These are phyloP conservation scores for Trichosporon sp. DNA, from an alignment of 1,284 basidiomycete species.

Conservation along the genomic window DNA sequence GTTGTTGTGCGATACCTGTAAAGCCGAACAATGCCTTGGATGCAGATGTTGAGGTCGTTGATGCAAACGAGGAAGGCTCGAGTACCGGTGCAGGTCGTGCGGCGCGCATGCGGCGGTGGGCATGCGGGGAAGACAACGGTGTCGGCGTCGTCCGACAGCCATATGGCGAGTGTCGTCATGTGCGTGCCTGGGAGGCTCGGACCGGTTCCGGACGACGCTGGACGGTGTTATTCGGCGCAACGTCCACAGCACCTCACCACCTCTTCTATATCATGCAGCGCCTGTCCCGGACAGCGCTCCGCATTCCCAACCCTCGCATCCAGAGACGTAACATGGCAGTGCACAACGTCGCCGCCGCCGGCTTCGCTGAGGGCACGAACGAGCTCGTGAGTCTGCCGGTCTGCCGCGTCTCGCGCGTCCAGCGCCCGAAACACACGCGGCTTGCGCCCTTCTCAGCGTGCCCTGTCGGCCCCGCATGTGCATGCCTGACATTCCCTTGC, in stretches of 20 bases:
- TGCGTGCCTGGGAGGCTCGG: neutral
- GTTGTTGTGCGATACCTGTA: neutral
- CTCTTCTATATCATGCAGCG: neutral
- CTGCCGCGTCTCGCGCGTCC: no score
- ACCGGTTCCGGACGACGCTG: neutral
- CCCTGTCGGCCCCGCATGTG: no score
- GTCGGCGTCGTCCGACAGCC: neutral
- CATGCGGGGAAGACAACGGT: neutral
- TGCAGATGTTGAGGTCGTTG: neutral
- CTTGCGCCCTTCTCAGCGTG: neutral
- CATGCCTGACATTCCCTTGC: neutral
- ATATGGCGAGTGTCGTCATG: neutral
- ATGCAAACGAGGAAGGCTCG: neutral
- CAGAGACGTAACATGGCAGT: slow-evolving; percentile 10
- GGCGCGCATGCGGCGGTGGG: no score
- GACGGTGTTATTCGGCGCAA: neutral
- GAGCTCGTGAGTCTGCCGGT: slow-evolving; percentile 33
- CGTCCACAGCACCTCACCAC: neutral
- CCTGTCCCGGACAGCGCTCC: neutral
- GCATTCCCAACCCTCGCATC: neutral
- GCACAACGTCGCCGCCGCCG: slow-evolving; percentile 38
- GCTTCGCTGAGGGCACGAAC: slow-evolving; percentile 48
- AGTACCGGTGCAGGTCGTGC: no score
- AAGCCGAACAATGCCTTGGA: neutral
- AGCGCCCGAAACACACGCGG: no score